These are phyloP conservation scores for Phoma sp. DNA, from an alignment of 2,329 filamentous ascomycete genomes.

Conservation along the genomic window DNA sequence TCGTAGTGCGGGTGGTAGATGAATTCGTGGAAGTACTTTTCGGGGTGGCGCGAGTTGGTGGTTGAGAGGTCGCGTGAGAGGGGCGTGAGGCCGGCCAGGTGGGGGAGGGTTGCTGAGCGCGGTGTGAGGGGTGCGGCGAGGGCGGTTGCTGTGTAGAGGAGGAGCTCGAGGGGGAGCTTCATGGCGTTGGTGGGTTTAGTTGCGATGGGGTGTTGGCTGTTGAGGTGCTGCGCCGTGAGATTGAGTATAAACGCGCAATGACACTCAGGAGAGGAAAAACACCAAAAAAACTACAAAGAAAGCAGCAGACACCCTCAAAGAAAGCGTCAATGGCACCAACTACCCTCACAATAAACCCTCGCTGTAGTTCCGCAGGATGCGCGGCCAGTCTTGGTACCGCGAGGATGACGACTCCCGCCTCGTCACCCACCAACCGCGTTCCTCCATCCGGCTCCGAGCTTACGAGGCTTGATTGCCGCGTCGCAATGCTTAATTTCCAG, in stretches of 20 bases:
- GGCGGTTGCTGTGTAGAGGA: neutral
- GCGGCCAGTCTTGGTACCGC: too few species aligned
- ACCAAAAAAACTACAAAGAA: too few species aligned
- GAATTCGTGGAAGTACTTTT: conserved; percentile 47
- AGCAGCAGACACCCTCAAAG: too few species aligned
- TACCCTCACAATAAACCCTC: too few species aligned
- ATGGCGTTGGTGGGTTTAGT: neutral
- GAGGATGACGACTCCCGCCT: conserved; percentile 12
- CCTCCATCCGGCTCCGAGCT: conserved; percentile 1
- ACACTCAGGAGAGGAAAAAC: too few species aligned
- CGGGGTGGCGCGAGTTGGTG: conserved; percentile 17
- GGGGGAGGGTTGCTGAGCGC: conserved; percentile 7
- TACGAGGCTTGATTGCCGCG: conserved; percentile 7
- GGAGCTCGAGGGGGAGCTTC: conserved; percentile 5
- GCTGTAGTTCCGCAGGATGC: too few species aligned
- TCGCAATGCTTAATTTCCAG: neutral
- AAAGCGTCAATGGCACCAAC: too few species aligned
- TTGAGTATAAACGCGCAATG: too few species aligned
- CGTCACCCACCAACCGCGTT: neutral
- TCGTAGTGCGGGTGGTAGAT: conserved; percentile 63
- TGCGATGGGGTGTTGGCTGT: neutral
- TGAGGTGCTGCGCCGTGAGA: too few species aligned
- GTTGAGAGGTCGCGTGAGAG: conserved; percentile 26
- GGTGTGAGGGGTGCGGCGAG: neutral
- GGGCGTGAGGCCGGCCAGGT: conserved; percentile 14